These are phyloP conservation scores for Curvularia eragrostidis DNA, from an alignment of 2,329 filamentous ascomycete genomes.

Conservation along the genomic window DNA sequence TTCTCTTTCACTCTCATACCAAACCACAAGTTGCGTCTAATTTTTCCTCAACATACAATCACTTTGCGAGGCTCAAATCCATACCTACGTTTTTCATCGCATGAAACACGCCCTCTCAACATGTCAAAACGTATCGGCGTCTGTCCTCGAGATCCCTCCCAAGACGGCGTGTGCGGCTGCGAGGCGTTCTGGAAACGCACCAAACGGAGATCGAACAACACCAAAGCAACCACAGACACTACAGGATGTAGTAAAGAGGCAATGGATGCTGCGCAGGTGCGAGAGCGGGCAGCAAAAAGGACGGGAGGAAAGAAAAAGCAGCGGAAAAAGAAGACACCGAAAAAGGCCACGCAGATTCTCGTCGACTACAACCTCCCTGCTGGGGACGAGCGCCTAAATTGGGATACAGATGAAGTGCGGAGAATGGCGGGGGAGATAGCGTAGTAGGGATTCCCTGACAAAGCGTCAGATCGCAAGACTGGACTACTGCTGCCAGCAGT, in stretches of 20 bases:
- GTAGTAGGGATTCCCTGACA: not conserved
- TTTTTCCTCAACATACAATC: not conserved
- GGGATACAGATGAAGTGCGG: constrained; percentile 36
- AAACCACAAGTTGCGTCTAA: not conserved
- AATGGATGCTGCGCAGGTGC: not conserved
- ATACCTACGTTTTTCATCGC: not conserved
- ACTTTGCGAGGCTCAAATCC: not conserved
- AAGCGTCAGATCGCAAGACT: not conserved
- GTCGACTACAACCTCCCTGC: constrained; percentile 23
- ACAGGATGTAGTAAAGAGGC: not conserved
- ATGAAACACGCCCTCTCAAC: not conserved
- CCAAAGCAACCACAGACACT: too few species aligned
- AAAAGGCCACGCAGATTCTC: not conserved
- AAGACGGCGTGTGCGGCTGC: constrained; percentile 38
- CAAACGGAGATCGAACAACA: not conserved
- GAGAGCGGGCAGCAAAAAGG: not conserved
- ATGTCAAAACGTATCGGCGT: constrained; percentile 7
- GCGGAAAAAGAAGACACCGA: not conserved
- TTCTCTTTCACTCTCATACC: not conserved
- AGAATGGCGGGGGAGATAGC: constrained; percentile 32
- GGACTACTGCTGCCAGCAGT: not conserved
- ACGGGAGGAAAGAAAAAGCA: not conserved
- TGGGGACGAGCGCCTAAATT: constrained; percentile 28
- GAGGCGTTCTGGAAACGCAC: constrained; percentile 28
- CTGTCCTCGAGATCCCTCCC: constrained; percentile 17